Percentiles rank a stretch among this genome's conserved stretches.
These are phyloP conservation scores for Trametes meyenii DNA, from an alignment of 768 basidiomycete genomes.

Conservation along the genomic window DNA sequence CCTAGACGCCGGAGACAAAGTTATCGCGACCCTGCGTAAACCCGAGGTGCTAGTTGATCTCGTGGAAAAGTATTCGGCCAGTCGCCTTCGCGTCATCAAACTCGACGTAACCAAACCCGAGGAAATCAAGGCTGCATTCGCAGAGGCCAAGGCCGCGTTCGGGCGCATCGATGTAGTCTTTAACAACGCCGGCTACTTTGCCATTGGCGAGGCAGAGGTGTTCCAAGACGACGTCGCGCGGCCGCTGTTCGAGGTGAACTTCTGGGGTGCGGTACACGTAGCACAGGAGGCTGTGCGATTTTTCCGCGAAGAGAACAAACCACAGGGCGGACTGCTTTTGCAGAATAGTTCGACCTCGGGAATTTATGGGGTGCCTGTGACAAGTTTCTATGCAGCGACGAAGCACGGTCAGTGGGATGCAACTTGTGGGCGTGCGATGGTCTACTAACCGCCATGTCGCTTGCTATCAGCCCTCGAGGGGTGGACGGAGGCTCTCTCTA, in stretches of 20 bases:
- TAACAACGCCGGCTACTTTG: conserved; percentile 30
- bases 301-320: no score
- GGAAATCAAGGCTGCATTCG: conserved; percentile 27
- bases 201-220: conserved; percentile 26
- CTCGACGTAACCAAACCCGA: background rate
- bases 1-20: background rate
- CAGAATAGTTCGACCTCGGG: conserved; percentile 36
- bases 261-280: background rate
- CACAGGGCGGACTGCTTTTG: conserved; percentile 37
- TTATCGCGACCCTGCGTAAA: background rate
- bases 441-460: background rate
- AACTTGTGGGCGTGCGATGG: no score
- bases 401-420: conserved; percentile 13
- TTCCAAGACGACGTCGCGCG: conserved; percentile 25
- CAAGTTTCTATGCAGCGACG: conserved; percentile 18
- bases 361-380: conserved; percentile 10
- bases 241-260: conserved; percentile 31
- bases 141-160: conserved; percentile 19
- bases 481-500: no score
- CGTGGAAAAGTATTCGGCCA: background rate
- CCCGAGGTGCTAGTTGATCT: background rate
- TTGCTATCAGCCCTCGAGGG: background rate
- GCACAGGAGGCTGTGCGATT: no score
- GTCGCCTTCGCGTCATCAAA: background rate
- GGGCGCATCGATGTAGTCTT: conserved; percentile 31